Evolutionary conservation across 768 basidiomycete genomes (phyloP), one percentile per base, ranked within the genome.

Genomic region (Leucogyrophana mollusca): DNA sequence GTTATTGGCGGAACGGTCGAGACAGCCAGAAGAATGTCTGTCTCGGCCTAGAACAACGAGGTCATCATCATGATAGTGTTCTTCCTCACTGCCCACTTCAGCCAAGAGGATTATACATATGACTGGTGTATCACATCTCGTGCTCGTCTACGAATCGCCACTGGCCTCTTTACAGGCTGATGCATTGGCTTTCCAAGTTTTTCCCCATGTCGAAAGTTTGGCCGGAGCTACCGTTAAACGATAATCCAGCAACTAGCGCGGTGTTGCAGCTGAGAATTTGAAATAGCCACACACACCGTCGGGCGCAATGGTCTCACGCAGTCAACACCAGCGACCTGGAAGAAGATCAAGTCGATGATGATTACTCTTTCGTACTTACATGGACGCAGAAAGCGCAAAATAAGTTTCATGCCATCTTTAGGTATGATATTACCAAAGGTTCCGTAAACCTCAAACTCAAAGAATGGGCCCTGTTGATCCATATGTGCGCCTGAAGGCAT

Each of bases 1-100:
- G 90, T 93, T 57, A 87, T 93, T 59, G 90, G 90, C 18, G 90
- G 90, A 1, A 91, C 90, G 0, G 85, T 92, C 17, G 90, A 92
- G 62, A 91, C 89, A 13, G 89, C 89, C 27, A 76, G 90, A 52
- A 74, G 90, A 36, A 85, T 79, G 14, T 90, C 88, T 9, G 73
- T 87, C 23, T 89, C 88, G 4, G 90, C 88, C 10, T 93, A 90
- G 90, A 90, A 87, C 64, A 87, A 87, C 38, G 10, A 14, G 16
- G 36, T 10, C 50, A n/a, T n/a, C n/a, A n/a, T n/a, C n/a, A n/a
- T n/a, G 83, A 11, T 40, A 66, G 89, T 90, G 0, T 93, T 93
- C 74, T 92, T 90, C 75, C 74, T 92, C 51, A 93, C 90, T 4
- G 90, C 90, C 0, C 89, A 90, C 58, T 93, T 93, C 56, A 87